Conservation (phyloP, 139 green algal species). For the Astrephomene gubernaculifera region DNA sequence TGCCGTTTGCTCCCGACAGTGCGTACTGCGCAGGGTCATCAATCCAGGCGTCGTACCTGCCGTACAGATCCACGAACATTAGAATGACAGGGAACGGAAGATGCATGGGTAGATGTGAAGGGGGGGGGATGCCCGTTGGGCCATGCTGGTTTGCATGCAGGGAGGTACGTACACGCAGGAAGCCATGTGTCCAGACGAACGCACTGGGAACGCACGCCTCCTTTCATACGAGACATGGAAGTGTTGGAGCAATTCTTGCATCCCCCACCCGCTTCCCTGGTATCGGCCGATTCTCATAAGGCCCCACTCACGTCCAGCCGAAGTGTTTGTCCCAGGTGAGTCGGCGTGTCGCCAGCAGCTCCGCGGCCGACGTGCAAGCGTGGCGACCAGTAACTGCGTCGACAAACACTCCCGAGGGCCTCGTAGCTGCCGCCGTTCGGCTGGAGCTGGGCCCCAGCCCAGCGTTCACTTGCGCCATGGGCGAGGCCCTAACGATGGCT, state of each 20-base stretch:
- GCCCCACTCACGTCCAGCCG: constrained; percentile 37
- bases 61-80: neutral
- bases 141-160: too few species aligned
- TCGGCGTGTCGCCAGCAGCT: neutral
- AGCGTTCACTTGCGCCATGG: too few species aligned
- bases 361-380: constrained; percentile 10
- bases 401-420: constrained; percentile 35
- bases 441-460: too few species aligned
- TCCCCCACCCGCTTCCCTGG: too few species aligned
- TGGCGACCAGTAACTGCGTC: constrained; percentile 23
- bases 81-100: neutral
- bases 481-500: too few species aligned
- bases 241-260: too few species aligned
- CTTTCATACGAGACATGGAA: too few species aligned
- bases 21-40: constrained; percentile 29
- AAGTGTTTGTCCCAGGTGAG: constrained; percentile 37
- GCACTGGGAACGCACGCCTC: neutral
- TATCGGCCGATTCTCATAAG: too few species aligned
- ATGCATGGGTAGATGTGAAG: neutral
- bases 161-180: neutral
- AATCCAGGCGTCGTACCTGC: constrained; percentile 37
- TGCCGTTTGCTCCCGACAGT: constrained; percentile 26
- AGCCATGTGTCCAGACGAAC: neutral
- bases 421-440: too few species aligned
- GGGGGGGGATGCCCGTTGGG: neutral